Evolutionary conservation across 169 alveolate genomes (phyloP).

Genomic region (Plasmodium vinckei): DNA sequence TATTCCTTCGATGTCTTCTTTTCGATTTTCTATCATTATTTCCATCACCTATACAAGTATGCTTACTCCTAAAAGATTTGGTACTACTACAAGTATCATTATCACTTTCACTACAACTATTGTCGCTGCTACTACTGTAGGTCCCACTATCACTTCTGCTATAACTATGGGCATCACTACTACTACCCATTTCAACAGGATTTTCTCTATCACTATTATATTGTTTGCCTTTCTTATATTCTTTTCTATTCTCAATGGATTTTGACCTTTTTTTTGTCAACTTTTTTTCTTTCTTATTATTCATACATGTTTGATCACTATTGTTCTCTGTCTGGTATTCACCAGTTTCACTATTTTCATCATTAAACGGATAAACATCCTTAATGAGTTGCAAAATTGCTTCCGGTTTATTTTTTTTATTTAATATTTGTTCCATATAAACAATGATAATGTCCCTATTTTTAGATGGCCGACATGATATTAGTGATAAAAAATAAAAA

Average conservation of each 20-base stretch:
- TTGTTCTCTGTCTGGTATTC: too few relatives aligned
- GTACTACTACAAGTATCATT: background rate
- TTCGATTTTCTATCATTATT: background rate
- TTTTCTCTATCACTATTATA: background rate
- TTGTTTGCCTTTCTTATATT: too few relatives aligned
- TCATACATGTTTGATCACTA: too few relatives aligned
- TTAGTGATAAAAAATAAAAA: slow-evolving; percentile 52
- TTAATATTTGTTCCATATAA: slow-evolving; percentile 27
- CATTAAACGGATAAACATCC: too few relatives aligned
- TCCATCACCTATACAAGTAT: background rate
- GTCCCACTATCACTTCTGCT: background rate
- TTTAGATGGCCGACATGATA: slow-evolving; percentile 25
- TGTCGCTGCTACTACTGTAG: background rate
- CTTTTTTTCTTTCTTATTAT: too few relatives aligned
- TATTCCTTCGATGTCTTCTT: too few relatives aligned
- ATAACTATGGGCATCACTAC: background rate
- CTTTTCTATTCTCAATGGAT: too few relatives aligned
- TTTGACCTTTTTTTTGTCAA: too few relatives aligned
- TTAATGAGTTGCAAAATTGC: too few relatives aligned
- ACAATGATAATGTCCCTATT: slow-evolving; percentile 31
- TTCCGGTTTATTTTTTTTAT: slow-evolving; percentile 2
- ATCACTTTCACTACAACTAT: background rate
- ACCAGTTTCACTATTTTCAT: too few relatives aligned
- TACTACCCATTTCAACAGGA: background rate
- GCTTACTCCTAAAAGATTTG: background rate